Conservation (phyloP, 352 stramenopile genomes). For the Globisporangium solare region DNA sequence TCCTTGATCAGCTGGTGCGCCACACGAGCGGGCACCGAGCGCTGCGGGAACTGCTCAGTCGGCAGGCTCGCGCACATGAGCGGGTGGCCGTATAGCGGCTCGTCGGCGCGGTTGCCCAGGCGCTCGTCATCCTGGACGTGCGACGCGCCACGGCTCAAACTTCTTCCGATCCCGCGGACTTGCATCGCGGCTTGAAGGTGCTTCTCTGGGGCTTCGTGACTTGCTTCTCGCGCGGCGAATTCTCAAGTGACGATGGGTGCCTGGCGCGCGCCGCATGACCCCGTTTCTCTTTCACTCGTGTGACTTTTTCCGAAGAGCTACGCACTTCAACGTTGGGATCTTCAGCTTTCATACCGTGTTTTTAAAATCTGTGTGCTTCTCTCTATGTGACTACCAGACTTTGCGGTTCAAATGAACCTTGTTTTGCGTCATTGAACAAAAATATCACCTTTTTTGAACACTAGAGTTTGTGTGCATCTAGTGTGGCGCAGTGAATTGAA, state of each 20-base stretch:
- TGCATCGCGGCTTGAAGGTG: constrained; percentile 25
- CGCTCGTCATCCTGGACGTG: constrained; percentile 5
- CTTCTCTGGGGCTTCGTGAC: background rate
- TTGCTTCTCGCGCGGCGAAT: constrained; percentile 12
- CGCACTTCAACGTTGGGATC: background rate
- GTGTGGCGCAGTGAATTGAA: background rate
- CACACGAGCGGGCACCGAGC: constrained; percentile 69
- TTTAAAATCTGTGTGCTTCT: background rate
- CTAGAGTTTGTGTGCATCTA: too few relatives aligned
- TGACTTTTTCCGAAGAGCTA: background rate
- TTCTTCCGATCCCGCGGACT: constrained; percentile 24
- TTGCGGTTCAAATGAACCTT: background rate
- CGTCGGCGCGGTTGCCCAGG: constrained; percentile 24
- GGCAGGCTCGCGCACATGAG: constrained; percentile 71
- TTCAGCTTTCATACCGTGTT: background rate
- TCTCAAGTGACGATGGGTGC: constrained; percentile 1
- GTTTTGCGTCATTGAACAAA: background rate
- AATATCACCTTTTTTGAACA: background rate
- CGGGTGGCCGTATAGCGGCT: constrained; percentile 79
- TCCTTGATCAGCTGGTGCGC: constrained; percentile 88
- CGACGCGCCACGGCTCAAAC: background rate
- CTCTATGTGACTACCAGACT: background rate
- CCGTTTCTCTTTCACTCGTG: too few relatives aligned
- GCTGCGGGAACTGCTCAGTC: constrained; percentile 53
- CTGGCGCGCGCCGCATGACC: too few relatives aligned